Percentiles rank a stretch among this genome's conserved stretches.
phyloP scores from a whole-genome alignment of 495 filamentous ascomycete genomes.

The Trichoderma gamsii region DNA sequence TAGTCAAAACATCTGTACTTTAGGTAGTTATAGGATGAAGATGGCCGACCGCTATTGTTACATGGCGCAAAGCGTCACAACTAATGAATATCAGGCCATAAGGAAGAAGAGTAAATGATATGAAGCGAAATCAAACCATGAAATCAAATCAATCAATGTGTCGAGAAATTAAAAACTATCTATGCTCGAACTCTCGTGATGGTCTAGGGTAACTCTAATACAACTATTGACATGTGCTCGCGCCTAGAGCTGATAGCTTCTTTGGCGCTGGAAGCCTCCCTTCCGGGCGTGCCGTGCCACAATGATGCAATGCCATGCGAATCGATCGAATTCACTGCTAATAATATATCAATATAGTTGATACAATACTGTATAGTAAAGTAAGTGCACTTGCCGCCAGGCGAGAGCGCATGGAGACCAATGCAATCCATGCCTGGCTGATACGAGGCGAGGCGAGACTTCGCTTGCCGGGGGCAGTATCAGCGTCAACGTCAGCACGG shows the following conservation, averaged over 20 bases:
- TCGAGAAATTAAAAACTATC: background rate
- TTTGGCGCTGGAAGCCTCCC: background rate
- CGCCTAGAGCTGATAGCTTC: background rate
- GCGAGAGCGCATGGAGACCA: background rate
- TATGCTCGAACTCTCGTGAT: background rate
- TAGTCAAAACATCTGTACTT: no score
- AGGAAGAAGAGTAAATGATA: background rate
- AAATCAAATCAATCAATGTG: background rate
- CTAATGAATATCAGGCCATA: no score
- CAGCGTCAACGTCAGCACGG: background rate
- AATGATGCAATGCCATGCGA: background rate
- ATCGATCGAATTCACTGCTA: background rate
- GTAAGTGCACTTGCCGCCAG: background rate
- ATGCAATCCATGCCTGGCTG: background rate
- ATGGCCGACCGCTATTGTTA: no score
- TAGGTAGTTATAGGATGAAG: no score
- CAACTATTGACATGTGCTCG: background rate
- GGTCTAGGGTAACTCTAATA: conserved; percentile 8
- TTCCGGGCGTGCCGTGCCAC: background rate
- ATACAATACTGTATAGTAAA: no score
- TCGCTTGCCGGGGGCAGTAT: background rate
- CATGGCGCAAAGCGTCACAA: no score
- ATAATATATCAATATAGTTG: background rate
- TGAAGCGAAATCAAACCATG: background rate
- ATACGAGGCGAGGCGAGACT: background rate